Percentiles rank a stretch among this genome's conserved stretches.
These are phyloP conservation scores for Parascedosporium putredinis DNA, from an alignment of 2,329 filamentous ascomycete species.

Conservation along the genomic window DNA sequence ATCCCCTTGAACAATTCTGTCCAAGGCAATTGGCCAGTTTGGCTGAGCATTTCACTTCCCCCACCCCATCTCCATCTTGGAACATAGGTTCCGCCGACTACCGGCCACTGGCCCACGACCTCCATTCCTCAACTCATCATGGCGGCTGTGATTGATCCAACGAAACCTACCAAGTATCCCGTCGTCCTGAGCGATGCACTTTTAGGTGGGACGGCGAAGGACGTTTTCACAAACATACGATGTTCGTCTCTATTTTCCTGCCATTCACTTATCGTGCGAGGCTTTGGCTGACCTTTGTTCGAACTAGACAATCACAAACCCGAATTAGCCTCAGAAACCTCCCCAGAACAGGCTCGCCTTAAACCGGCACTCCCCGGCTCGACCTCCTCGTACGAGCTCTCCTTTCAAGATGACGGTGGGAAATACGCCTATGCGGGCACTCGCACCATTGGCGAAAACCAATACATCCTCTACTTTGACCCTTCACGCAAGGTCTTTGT, in stretches of 20 bases:
- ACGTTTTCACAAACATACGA: constrained; percentile 49
- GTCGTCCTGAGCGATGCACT: constrained; percentile 54
- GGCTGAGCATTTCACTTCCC: too few relatives aligned
- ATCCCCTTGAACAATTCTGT: too few relatives aligned
- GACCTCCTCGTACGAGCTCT: constrained; percentile 44
- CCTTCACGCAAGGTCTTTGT: constrained; percentile 64
- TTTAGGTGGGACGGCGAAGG: constrained; percentile 43
- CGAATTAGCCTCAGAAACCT: constrained; percentile 35
- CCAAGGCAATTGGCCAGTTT: too few relatives aligned
- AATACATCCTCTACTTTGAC: constrained; percentile 68
- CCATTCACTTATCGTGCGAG: background rate
- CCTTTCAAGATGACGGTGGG: constrained; percentile 41
- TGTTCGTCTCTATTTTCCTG: constrained; percentile 26
- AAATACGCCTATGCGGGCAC: constrained; percentile 52
- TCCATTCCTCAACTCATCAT: background rate
- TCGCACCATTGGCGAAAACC: constrained; percentile 42
- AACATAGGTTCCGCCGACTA: too few relatives aligned
- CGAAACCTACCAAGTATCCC: constrained; percentile 50
- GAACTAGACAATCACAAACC: constrained; percentile 52
- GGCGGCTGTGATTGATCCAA: constrained; percentile 40
- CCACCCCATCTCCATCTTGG: too few relatives aligned
- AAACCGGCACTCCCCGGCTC: constrained; percentile 38
- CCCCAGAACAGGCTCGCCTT: constrained; percentile 37
- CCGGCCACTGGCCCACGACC: too few relatives aligned
- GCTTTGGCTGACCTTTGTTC: constrained; percentile 6